Conservation (phyloP, 139 green algal species). For the Tetraselmis striata region DNA sequence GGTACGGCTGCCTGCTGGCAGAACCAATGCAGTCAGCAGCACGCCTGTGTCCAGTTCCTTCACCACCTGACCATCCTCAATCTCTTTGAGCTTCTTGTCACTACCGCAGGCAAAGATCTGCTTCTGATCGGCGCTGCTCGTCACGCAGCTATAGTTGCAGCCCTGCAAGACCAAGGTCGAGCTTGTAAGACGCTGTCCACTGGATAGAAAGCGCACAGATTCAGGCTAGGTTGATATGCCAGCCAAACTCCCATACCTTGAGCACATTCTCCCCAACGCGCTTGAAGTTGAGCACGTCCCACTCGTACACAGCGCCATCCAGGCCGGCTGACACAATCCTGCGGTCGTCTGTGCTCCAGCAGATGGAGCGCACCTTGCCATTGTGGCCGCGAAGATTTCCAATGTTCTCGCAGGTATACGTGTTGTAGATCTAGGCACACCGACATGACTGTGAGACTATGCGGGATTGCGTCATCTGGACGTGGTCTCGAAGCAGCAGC, state of each 20-base stretch:
- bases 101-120: constrained; percentile 52
- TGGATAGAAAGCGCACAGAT: too few species aligned
- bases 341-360: constrained; percentile 63
- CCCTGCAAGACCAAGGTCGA: too few species aligned
- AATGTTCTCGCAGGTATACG: constrained; percentile 80
- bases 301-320: constrained; percentile 88
- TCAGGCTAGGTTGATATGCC: too few species aligned
- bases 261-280: constrained; percentile 56
- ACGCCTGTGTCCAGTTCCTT: constrained; percentile 64
- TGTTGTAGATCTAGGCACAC: constrained; percentile 65
- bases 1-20: constrained; percentile 33
- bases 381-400: constrained; percentile 53
- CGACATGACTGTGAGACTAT: too few species aligned
- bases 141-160: constrained; percentile 62
- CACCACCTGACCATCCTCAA: constrained; percentile 74
- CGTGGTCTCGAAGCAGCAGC: too few species aligned
- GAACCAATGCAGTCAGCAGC: constrained; percentile 40
- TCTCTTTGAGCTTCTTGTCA: constrained; percentile 78
- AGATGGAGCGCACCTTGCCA: constrained; percentile 58
- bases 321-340: constrained; percentile 66
- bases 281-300: constrained; percentile 68
- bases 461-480: too few species aligned
- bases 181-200: too few species aligned
- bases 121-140: constrained; percentile 49
- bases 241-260: too few species aligned